Percentiles rank a stretch among this genome's conserved stretches.
Conservation (phyloP, 208 protist species). For the Trypanosoma rangeli region DNA sequence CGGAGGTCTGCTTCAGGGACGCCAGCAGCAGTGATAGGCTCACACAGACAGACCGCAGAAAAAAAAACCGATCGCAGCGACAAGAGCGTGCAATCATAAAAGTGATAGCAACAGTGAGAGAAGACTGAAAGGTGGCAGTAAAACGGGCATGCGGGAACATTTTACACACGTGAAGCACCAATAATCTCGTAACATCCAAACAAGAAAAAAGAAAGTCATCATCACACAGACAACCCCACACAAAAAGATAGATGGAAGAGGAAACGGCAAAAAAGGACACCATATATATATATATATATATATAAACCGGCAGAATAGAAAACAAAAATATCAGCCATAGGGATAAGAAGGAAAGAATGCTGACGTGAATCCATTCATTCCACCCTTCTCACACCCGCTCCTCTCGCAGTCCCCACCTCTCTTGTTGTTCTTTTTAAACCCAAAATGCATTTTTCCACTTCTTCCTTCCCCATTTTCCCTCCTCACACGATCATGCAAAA, state of each 20-base stretch:
- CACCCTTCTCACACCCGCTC: too few relatives aligned
- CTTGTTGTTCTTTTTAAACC: too few relatives aligned
- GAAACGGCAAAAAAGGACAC: neutral
- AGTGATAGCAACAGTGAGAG: neutral
- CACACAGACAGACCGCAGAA: neutral
- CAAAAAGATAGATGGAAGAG: neutral
- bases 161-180: constrained; percentile 5
- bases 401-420: too few relatives aligned
- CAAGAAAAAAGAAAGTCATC: constrained; percentile 8
- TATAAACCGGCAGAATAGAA: neutral
- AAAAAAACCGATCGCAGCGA: neutral
- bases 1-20: neutral
- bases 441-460: too few relatives aligned
- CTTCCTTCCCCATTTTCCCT: too few relatives aligned
- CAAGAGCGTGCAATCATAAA: neutral
- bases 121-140: neutral
- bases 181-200: constrained; percentile 8
- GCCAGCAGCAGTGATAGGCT: constrained; percentile 2
- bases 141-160: neutral
- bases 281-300: constrained; percentile 11
- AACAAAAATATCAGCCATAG: neutral
- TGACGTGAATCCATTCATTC: too few relatives aligned
- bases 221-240: too few relatives aligned
- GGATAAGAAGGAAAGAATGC: neutral
- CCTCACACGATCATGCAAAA: too few relatives aligned